phyloP scores from a whole-genome alignment of 2,329 filamentous ascomycete genomes.

The Rachicladosporium sp. region DNA sequence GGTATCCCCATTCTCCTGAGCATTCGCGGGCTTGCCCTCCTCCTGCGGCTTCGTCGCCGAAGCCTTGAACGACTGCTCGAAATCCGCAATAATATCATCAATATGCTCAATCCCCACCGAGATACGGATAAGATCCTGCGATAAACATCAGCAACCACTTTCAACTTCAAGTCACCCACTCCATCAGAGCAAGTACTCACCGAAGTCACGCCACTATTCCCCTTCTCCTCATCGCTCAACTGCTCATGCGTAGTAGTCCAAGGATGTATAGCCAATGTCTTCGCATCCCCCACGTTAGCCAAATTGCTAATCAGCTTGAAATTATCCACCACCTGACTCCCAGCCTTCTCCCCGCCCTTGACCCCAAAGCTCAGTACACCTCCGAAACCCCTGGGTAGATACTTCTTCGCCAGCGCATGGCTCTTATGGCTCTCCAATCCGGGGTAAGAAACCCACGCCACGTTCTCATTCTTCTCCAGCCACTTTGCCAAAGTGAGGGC shows the following conservation, averaged over 20 bases:
- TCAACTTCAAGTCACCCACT: background rate
- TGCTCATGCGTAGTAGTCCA: conserved; percentile 95
- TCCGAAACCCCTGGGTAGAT: conserved; percentile 71
- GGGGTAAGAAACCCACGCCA: conserved; percentile 89
- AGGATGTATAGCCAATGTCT: conserved; percentile 88
- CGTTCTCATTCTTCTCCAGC: conserved; percentile 70
- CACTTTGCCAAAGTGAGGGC: conserved; percentile 67
- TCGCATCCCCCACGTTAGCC: conserved; percentile 91
- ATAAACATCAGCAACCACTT: background rate
- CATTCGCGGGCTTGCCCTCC: conserved; percentile 14
- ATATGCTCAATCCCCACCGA: conserved; percentile 95
- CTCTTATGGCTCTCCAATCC: conserved; percentile 72
- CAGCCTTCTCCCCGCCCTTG: conserved; percentile 77
- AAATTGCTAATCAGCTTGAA: conserved; percentile 94
- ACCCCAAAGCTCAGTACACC: conserved; percentile 90
- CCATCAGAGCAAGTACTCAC: conserved; percentile 7
- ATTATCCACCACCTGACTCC: conserved; percentile 77
- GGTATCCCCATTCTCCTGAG: conserved; percentile 13
- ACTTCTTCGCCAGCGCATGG: conserved; percentile 73
- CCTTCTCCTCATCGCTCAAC: conserved; percentile 68
- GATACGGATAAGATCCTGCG: conserved; percentile 76
- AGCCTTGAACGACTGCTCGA: conserved; percentile 74
- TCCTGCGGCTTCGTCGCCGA: conserved; percentile 31
- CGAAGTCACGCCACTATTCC: conserved; percentile 63
- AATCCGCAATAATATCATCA: conserved; percentile 92